phyloP scores from a whole-genome alignment of 169 alveolate species.

The Perkinsus chesapeaki region DNA sequence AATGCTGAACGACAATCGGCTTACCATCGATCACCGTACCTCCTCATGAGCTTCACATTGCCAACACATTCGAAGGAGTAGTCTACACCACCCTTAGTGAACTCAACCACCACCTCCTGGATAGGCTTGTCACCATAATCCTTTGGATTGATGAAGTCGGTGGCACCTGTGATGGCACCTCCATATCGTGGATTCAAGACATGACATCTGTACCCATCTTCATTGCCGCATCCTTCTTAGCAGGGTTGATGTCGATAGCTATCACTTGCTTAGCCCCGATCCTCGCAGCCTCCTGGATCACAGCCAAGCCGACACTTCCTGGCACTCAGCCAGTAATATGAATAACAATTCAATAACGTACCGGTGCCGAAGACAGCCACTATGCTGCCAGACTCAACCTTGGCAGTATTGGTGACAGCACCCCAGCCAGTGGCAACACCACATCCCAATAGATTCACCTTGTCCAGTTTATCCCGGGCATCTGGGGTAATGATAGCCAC shows the following conservation, averaged over 20 bases:
- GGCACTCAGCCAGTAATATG: neutral
- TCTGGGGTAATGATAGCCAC: slow-evolving; percentile 62
- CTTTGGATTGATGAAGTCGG: slow-evolving; percentile 40
- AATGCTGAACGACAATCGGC: neutral
- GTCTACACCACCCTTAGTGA: slow-evolving; percentile 55
- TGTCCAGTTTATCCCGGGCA: slow-evolving; percentile 47
- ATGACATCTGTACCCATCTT: neutral
- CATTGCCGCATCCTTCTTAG: slow-evolving; percentile 48
- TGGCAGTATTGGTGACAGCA: slow-evolving; percentile 67
- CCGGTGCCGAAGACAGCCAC: slow-evolving; percentile 66
- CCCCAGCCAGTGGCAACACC: slow-evolving; percentile 79
- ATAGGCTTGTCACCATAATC: slow-evolving; percentile 33
- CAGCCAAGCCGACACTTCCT: slow-evolving; percentile 80
- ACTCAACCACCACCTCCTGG: slow-evolving; percentile 23
- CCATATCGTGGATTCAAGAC: neutral
- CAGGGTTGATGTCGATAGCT: slow-evolving; percentile 48
- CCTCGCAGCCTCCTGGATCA: slow-evolving; percentile 60
- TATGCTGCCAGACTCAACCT: slow-evolving; percentile 54
- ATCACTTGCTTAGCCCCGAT: slow-evolving; percentile 49
- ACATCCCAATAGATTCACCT: slow-evolving; percentile 73
- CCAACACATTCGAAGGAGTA: slow-evolving; percentile 76
- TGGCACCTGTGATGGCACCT: slow-evolving; percentile 37
- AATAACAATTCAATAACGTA: neutral
- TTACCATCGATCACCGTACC: slow-evolving; percentile 17
- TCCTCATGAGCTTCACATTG: slow-evolving; percentile 58